Conservation (phyloP, 345 rosid species). For the Carallia brachiata region DNA sequence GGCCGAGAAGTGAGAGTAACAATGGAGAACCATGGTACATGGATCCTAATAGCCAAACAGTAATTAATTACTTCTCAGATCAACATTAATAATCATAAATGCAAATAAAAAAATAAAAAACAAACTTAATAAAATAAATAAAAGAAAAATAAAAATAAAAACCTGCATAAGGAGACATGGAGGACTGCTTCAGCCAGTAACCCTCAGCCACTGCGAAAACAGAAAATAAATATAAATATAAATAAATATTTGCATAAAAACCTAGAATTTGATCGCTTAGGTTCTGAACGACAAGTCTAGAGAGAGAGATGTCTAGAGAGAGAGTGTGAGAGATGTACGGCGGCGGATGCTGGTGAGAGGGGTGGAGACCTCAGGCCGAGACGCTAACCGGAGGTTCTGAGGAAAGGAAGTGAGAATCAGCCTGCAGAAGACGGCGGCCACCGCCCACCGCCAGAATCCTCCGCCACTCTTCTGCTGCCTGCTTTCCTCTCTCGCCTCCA, state of each 20-base stretch:
- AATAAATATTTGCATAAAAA: background rate
- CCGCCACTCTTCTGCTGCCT: background rate
- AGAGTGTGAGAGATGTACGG: constrained; percentile 41
- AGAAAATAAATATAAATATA: constrained; percentile 3
- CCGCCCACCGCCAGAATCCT: constrained; percentile 56
- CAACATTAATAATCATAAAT: background rate
- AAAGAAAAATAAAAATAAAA: background rate
- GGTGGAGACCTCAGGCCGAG: constrained; percentile 93
- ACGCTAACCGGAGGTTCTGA: constrained; percentile 58
- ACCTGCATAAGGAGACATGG: constrained; percentile 95
- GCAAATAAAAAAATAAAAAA: background rate
- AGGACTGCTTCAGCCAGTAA: constrained; percentile 90
- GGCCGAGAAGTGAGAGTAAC: constrained; percentile 76
- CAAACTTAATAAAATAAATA: background rate
- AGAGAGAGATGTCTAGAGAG: background rate
- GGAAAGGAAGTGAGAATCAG: constrained; percentile 56
- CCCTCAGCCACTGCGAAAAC: constrained; percentile 76
- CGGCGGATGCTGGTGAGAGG: constrained; percentile 96
- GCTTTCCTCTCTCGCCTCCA: constrained; percentile 13
- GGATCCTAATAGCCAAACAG: constrained; percentile 52
- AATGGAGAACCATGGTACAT: constrained; percentile 97
- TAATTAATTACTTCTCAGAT: constrained; percentile 3
- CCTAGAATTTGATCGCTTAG: background rate
- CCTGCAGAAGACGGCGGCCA: constrained; percentile 43
- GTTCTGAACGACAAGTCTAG: background rate